Base-by-base conservation (phyloP, 306 rosid species). In the Vigna radiata region DNA sequence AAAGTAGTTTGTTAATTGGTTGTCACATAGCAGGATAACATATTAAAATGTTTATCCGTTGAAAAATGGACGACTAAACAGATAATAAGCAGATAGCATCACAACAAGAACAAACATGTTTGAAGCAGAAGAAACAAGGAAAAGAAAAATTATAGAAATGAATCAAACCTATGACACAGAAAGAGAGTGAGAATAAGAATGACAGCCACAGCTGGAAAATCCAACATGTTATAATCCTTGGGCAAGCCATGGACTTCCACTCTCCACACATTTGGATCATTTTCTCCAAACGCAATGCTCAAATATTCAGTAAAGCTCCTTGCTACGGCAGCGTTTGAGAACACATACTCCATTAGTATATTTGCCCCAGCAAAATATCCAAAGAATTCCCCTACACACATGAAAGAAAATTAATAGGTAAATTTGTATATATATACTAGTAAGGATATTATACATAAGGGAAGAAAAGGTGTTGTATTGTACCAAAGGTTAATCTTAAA, bases 341-440 rank as follows among this genome's bases (percentile, higher is more conserved):
- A 75, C 19, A 94, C 98, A 86, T 94, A 94, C 84, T 89, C 98
- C 98, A 94, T 80, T 8, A 94, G 77, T 75, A 94, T 89, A 77
- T 90, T 94, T 72, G 98, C 96, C 79, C 98, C 98, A 59, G 93
- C 97, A 89, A 94, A 94, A 82, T 90, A 94, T 18, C 97, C 97
- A 77, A 83, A 84, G 83, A 90, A 94, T 68, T 94, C 98, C 80
- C 98, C 98, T 94, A 49, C 83, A 80, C 50, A 79, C 31, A 64
- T 29, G 67, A 80, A 39, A 55, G 49, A 82, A 53, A 71, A 64
- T 8, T 39, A 74, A 58, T 8, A 64, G 53, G 60, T 59, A 49
- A 29, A 29, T 29, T 29, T 29, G 31, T 4, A 29, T 29, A 29
- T 29, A 4, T 29, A n/a, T n/a, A n/a, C n/a, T n/a, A 29, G 31